These are phyloP conservation scores for Eimeria nieschulzi DNA, from an alignment of 169 alveolate genomes.

Conservation along the genomic window DNA sequence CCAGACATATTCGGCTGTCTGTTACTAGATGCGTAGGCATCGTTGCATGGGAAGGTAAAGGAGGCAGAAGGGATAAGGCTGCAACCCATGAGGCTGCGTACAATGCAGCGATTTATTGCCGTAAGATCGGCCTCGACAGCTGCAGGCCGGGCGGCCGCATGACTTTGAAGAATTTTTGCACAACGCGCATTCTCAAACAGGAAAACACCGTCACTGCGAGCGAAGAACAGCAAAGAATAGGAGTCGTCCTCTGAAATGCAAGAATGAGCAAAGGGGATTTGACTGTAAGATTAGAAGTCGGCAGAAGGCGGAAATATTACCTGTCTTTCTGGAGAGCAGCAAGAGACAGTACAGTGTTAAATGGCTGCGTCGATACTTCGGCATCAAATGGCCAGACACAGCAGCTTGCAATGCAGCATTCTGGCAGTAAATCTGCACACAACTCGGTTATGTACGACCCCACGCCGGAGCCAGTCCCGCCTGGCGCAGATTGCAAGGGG, in stretches of 20 bases:
- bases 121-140: conserved; percentile 15
- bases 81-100: conserved; percentile 50
- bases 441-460: conserved; percentile 58
- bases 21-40: not conserved
- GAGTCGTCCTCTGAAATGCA: conserved; percentile 13
- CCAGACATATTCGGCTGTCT: not conserved
- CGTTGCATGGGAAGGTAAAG: not conserved
- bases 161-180: conserved; percentile 37
- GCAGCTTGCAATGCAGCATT: conserved; percentile 49
- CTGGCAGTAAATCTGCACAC: conserved; percentile 49
- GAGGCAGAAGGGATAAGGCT: conserved; percentile 30
- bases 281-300: too few species aligned
- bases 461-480: conserved; percentile 61
- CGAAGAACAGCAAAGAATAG: not conserved
- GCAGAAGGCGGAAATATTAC: not conserved
- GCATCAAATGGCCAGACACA: conserved; percentile 67
- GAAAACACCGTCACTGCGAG: conserved; percentile 50
- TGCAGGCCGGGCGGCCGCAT: not conserved
- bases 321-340: conserved; percentile 36
- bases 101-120: conserved; percentile 52
- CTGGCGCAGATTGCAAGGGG: not conserved
- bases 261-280: not conserved
- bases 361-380: conserved; percentile 56
- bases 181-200: conserved; percentile 50
- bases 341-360: conserved; percentile 36